Base-by-base conservation (phyloP, 805 yeast species). In the Candida germanica region DNA sequence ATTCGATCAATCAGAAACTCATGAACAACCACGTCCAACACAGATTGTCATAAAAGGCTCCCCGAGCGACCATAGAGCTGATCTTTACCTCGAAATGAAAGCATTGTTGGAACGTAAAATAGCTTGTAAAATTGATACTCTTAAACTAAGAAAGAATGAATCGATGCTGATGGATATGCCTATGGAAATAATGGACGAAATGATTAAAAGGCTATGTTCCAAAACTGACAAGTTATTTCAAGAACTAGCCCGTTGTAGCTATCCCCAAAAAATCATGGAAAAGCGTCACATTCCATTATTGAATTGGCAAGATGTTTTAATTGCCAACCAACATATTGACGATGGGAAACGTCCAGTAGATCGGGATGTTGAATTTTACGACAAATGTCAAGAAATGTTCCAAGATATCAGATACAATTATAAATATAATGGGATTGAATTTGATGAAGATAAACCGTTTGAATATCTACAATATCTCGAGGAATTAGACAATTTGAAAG, bases 291-390 rank as follows among this genome's bases (percentile, higher is more conserved):
- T 7, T 10, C 23, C 33, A 40, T 50, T 17, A 28, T 40, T 30
- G 18, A 48, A 39, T 10, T 63, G 69, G 69, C 61, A 55, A 29
- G 58, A 60, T 26, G 43, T 61, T 2, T 34, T 63, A 6, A 30
- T 51, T 8, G 52, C 59, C 9, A 55, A 53, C 1, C 22, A 57
- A 12, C 10, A 6, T 20, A 7, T 20, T 6, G 10, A 20, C 6
- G 10, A 20, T 20, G 23, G 10, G 9, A 20, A 20, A 20, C 23
- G 10, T 7, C 10, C 23, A 6, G 10, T 3, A 12, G 16, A 31
- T 11, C 12, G 11, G 4, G 23, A 4, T 10, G 26, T 12, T 3
- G 8, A 15, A 3, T 33, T 55, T 16, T 58, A 58, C 41, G 35
- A 42, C 4, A 43, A 44, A 32, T 55, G 63, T 40, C 58, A 59